Evolutionary conservation across 495 filamentous ascomycete genomes (phyloP).

Genomic region (Darksidea phi): DNA sequence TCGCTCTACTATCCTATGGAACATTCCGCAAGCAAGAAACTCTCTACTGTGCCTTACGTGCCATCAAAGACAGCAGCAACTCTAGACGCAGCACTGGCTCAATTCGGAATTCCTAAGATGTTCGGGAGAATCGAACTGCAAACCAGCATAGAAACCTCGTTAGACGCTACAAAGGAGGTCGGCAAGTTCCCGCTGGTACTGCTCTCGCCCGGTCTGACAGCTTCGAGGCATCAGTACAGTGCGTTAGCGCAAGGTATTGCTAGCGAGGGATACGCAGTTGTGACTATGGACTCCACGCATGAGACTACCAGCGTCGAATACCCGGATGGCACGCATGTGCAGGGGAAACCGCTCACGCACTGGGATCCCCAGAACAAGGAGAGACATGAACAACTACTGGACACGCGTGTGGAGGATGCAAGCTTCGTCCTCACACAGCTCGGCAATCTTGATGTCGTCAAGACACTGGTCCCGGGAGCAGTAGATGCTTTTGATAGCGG

Average conservation of each 20-base stretch:
- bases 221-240: slow-evolving; percentile 12
- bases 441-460: background rate
- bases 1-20: slow-evolving; percentile 31
- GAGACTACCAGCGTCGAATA: slow-evolving; percentile 52
- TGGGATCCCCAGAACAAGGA: slow-evolving; percentile 44
- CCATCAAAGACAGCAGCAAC: slow-evolving; percentile 16
- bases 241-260: slow-evolving; percentile 22
- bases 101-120: slow-evolving; percentile 10
- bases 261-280: slow-evolving; percentile 38
- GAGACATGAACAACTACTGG: slow-evolving; percentile 14
- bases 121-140: slow-evolving; percentile 11
- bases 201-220: slow-evolving; percentile 22
- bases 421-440: slow-evolving; percentile 25
- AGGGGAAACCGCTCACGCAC: slow-evolving; percentile 21
- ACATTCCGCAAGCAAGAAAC: background rate
- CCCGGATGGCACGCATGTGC: slow-evolving; percentile 45
- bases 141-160: slow-evolving; percentile 1
- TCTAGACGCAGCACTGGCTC: background rate
- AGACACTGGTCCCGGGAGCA: slow-evolving; percentile 19
- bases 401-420: slow-evolving; percentile 12
- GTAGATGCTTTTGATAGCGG: slow-evolving; percentile 13
- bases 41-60: slow-evolving; percentile 12
- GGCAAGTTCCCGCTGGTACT: slow-evolving; percentile 11
- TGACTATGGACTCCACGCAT: slow-evolving; percentile 53
- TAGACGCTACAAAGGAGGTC: background rate